These are phyloP conservation scores for Penicillium sp. DNA, from an alignment of 2,329 filamentous ascomycete genomes.

Conservation along the genomic window DNA sequence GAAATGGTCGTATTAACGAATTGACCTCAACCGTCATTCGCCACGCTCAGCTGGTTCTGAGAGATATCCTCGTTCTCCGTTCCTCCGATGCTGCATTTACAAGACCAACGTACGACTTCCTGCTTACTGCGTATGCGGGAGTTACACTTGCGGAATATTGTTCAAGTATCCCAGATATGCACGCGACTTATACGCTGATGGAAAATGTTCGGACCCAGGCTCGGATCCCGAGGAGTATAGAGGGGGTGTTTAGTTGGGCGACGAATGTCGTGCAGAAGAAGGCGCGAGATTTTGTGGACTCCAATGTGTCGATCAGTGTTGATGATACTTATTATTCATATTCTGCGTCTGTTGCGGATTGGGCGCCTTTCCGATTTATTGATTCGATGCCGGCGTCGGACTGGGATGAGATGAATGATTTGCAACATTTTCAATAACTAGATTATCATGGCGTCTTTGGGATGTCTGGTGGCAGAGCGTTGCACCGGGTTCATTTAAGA, in stretches of 20 bases:
- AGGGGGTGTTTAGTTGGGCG: slow-evolving; percentile 8
- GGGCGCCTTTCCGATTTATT: slow-evolving; percentile 13
- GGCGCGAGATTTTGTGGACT: slow-evolving; percentile 5
- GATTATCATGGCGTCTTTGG: not conserved
- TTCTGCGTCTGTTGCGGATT: slow-evolving; percentile 3
- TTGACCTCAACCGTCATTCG: slow-evolving; percentile 6
- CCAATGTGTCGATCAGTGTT: not conserved
- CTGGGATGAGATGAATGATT: slow-evolving; percentile 6
- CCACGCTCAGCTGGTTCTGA: slow-evolving; percentile 4
- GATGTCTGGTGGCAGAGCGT: not conserved
- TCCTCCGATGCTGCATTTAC: slow-evolving; percentile 2
- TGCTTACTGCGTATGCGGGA: slow-evolving; percentile 10
- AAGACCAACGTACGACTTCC: slow-evolving; percentile 9
- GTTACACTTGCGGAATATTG: slow-evolving; percentile 10
- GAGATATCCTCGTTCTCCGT: slow-evolving; percentile 3
- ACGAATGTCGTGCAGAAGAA: slow-evolving; percentile 12
- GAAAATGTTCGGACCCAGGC: slow-evolving; percentile 9
- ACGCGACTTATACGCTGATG: slow-evolving; percentile 11
- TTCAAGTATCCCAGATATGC: slow-evolving; percentile 5
- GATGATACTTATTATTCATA: slow-evolving; percentile 10
- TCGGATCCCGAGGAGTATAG: slow-evolving; percentile 10
- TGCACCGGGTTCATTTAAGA: not conserved
- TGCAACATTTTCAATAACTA: slow-evolving; percentile 2
- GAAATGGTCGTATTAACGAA: not conserved
- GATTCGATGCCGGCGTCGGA: slow-evolving; percentile 7